phyloP scores from a whole-genome alignment of 2,329 filamentous ascomycete species.

The Exutisphaerella laricina region DNA sequence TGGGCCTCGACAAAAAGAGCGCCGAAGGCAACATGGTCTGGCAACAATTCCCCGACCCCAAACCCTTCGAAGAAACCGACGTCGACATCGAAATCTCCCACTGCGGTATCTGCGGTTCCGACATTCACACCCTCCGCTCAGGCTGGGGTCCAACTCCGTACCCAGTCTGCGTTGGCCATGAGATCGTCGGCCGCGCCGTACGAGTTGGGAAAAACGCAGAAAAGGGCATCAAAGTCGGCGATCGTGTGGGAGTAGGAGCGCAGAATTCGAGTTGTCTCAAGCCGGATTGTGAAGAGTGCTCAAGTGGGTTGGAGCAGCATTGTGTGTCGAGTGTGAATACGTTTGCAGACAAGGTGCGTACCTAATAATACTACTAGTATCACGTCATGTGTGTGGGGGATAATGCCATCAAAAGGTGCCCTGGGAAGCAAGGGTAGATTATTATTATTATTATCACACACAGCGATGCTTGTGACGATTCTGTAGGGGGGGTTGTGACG shows the following conservation, averaged over 20 bases:
- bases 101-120: conserved; percentile 35
- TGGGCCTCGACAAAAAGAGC: conserved; percentile 46
- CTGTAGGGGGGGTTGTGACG: background rate
- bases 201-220: conserved; percentile 30
- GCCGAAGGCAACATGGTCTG: conserved; percentile 52
- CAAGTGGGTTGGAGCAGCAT: conserved; percentile 32
- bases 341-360: conserved; percentile 23
- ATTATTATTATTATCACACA: no score
- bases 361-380: no score
- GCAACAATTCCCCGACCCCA: conserved; percentile 39
- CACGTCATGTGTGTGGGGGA: no score
- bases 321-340: conserved; percentile 30
- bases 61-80: conserved; percentile 37
- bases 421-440: no score
- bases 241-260: conserved; percentile 47
- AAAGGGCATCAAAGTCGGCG: conserved; percentile 32
- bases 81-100: conserved; percentile 40
- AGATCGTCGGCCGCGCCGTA: conserved; percentile 33
- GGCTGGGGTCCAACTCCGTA: conserved; percentile 44
- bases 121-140: conserved; percentile 30
- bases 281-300: conserved; percentile 49
- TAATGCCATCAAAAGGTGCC: no score
- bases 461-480: no score
- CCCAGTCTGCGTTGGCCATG: conserved; percentile 33
- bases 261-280: conserved; percentile 45